Evolutionary conservation across 139 green algal species (phyloP).

Genomic region (Asterochloris sp.): DNA sequence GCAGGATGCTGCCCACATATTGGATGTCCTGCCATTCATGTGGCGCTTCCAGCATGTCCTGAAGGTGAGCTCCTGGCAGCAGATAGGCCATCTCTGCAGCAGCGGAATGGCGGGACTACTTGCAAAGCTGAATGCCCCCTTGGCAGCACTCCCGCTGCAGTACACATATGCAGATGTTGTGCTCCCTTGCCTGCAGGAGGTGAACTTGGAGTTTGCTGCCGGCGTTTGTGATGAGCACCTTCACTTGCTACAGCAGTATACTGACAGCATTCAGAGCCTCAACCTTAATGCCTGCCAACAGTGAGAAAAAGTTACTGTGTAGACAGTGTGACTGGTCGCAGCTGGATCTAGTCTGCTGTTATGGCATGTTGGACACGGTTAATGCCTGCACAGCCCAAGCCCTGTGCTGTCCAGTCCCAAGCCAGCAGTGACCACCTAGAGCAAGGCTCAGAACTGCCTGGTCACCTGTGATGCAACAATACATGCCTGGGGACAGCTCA

Average conservation of each 20-base stretch:
- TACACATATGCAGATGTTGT: not conserved
- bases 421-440: not conserved
- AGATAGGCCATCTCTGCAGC: too few relatives aligned
- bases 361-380: not conserved
- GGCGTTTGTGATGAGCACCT: slow-evolving; percentile 16
- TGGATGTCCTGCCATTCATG: not conserved
- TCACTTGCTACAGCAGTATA: not conserved
- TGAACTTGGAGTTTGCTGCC: slow-evolving; percentile 24
- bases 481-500: not conserved
- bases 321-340: not conserved
- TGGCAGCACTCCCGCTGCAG: not conserved
- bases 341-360: not conserved
- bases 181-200: not conserved
- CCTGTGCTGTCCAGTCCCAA: not conserved
- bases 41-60: not conserved
- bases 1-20: not conserved
- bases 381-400: not conserved
- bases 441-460: not conserved
- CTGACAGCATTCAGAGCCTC: not conserved
- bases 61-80: not conserved
- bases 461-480: not conserved
- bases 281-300: slow-evolving; percentile 31
- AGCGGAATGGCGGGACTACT: too few relatives aligned
- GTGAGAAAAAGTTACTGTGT: not conserved
- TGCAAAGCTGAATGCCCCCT: too few relatives aligned